Base-by-base conservation (phyloP, 2,329 filamentous ascomycete genomes). In the Canariomyces notabilis region DNA sequence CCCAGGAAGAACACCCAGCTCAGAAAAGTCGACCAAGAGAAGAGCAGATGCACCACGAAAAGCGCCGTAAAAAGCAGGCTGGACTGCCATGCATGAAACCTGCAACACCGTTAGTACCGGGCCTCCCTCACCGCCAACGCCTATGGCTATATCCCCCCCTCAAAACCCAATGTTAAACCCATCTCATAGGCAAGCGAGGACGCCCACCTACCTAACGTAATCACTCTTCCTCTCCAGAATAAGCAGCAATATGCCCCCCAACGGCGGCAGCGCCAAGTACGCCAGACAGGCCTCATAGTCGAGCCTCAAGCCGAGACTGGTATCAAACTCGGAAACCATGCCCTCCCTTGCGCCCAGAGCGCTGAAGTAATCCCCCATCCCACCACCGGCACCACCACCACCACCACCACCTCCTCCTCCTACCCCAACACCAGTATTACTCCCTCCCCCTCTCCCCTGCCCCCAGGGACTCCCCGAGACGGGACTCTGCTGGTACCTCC, bases 21-120 rank as follows among this genome's bases (percentile, higher is more conserved):
- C 2, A 97, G 71, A 45, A 94, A 82, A 2, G 73, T 76, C 19
- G 87, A 91, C 86, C 89, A 95, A 11, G 83, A 84, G 66, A 97
- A 84, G 34, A 97, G 70, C 31, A 97, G 75, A 63, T 97, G 91
- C 19, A 96, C 57, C 42, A 95, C 67, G 66, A 90, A 79, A 48
- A 81, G 61, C 39, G 78, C 78, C 0, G 87, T 85, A 65, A 95
- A 96, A 3, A 95, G 67, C 59, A 95, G 73, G 53, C 85, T 83
- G 6, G 86, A 87, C 68, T 98, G 93, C 91, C 93, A 98, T 6
- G 93, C 93, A 66, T 98, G 93, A 58, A 97, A 97, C 53, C 87
- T 91, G 38, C 33, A 34, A 23, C 23, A 21, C 3, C 26, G 22
- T 14, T 7, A 9, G 5, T 43, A n/a, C n/a, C n/a, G n/a, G n/a